phyloP scores from a whole-genome alignment of 805 yeast genomes.

The Wilhelminamyces savonicus region DNA sequence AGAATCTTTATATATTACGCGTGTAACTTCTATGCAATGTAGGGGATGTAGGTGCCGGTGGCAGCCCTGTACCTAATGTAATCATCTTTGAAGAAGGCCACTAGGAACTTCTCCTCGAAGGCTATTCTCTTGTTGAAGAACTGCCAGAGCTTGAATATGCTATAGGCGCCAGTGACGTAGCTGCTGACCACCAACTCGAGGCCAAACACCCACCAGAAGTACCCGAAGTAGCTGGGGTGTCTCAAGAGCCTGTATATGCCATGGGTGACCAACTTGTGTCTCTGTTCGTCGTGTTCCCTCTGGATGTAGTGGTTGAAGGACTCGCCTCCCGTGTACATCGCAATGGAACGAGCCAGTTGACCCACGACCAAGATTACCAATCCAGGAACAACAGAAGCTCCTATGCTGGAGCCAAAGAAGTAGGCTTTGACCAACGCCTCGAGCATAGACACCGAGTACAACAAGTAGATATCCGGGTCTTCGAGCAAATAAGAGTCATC shows the following conservation, averaged over 20 bases:
- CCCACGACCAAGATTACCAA: constrained; percentile 46
- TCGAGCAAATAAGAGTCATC: constrained; percentile 42
- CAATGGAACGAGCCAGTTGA: constrained; percentile 60
- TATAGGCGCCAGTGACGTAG: constrained; percentile 50
- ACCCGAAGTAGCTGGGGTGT: constrained; percentile 92
- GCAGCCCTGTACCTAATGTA: constrained; percentile 47
- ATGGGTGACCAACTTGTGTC: constrained; percentile 63
- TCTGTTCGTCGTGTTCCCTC: constrained; percentile 32
- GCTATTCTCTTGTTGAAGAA: constrained; percentile 67
- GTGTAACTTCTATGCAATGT: constrained; percentile 21
- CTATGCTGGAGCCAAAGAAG: too few relatives aligned
- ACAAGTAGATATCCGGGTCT: constrained; percentile 15
- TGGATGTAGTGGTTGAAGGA: constrained; percentile 83
- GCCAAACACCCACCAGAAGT: constrained; percentile 91
- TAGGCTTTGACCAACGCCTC: constrained; percentile 6
- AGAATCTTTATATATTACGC: too few relatives aligned
- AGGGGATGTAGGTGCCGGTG: constrained; percentile 63
- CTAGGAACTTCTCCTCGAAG: constrained; percentile 63
- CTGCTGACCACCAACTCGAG: constrained; percentile 68
- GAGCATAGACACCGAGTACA: constrained; percentile 7
- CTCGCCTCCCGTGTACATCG: constrained; percentile 84
- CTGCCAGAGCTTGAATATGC: constrained; percentile 50
- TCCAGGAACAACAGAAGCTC: constrained; percentile 42
- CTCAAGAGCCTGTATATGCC: constrained; percentile 67
- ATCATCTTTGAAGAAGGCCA: constrained; percentile 63